These are phyloP conservation scores for Calocybe cyanea DNA, from an alignment of 768 basidiomycete genomes.

Conservation along the genomic window DNA sequence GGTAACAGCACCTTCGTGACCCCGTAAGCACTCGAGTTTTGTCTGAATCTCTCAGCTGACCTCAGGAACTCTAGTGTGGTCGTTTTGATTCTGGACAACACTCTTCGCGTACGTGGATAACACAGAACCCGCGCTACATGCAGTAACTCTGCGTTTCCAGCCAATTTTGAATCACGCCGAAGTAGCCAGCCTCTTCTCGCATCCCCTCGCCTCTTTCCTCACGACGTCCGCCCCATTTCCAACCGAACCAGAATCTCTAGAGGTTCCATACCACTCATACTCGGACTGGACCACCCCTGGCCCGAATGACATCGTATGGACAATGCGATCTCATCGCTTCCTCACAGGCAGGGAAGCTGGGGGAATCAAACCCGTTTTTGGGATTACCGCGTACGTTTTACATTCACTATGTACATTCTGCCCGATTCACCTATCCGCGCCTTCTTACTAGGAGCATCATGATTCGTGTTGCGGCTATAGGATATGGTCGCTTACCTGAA, in stretches of 20 bases:
- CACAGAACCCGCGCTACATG: no score
- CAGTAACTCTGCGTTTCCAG: no score
- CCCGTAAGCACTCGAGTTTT: conserved; percentile 51
- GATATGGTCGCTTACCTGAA: conserved; percentile 39
- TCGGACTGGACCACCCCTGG: conserved; percentile 49
- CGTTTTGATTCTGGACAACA: conserved; percentile 78
- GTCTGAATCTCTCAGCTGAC: background rate
- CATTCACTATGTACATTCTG: background rate
- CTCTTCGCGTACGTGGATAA: conserved; percentile 59
- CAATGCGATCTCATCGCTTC: conserved; percentile 69
- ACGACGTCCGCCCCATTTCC: conserved; percentile 55
- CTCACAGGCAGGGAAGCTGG: conserved; percentile 82
- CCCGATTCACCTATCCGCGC: background rate
- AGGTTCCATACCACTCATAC: conserved; percentile 64
- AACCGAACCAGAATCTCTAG: conserved; percentile 46
- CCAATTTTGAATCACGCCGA: conserved; percentile 79
- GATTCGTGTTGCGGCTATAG: conserved; percentile 41
- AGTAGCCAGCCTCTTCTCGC: conserved; percentile 81
- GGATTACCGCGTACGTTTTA: conserved; percentile 76
- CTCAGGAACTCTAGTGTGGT: conserved; percentile 61
- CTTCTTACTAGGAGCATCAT: conserved; percentile 37
- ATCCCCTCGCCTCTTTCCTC: conserved; percentile 75
- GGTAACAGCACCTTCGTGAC: conserved; percentile 73
- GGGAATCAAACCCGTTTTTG: conserved; percentile 86
- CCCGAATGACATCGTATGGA: conserved; percentile 31